Percentiles rank a stretch among this genome's conserved stretches.
phyloP scores from a whole-genome alignment of 2,329 filamentous ascomycete species.

The Apiospora saccharicola region DNA sequence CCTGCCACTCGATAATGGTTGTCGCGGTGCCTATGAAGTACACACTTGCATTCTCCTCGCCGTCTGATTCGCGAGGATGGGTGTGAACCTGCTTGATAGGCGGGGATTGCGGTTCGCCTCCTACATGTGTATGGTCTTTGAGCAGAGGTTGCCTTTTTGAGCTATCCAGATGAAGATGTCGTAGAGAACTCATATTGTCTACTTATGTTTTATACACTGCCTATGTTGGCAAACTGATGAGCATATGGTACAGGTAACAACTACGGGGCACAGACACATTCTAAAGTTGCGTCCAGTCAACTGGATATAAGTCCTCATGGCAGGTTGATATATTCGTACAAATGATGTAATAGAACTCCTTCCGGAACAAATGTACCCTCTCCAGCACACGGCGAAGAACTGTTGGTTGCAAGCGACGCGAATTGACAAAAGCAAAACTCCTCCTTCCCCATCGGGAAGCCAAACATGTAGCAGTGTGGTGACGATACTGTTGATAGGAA shows the following conservation, averaged over 20 bases:
- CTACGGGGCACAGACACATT: not conserved
- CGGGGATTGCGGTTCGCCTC: conserved; percentile 31
- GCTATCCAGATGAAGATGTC: conserved; percentile 37
- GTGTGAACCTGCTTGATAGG: conserved; percentile 36
- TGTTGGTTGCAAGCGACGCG: not conserved
- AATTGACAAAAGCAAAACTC: not conserved
- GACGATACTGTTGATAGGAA: not conserved
- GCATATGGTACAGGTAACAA: not conserved
- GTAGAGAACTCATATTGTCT: conserved; percentile 32
- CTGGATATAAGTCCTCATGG: not conserved
- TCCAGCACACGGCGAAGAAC: not conserved
- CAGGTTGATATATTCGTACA: not conserved
- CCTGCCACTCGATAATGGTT: conserved; percentile 61
- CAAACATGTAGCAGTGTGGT: no score
- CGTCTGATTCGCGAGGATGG: conserved; percentile 33
- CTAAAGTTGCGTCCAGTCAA: not conserved
- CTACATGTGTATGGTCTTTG: conserved; percentile 35
- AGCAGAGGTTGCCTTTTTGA: conserved; percentile 41
- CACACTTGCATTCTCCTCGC: conserved; percentile 50
- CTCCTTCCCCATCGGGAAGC: not conserved
- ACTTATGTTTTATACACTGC: conserved; percentile 28
- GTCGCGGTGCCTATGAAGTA: conserved; percentile 66
- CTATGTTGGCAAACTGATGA: not conserved
- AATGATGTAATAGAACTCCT: conserved; percentile 32
- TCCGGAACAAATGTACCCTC: not conserved